Conservation (phyloP, 2,329 filamentous ascomycete species). For the Trichoderma afroharzianum region DNA sequence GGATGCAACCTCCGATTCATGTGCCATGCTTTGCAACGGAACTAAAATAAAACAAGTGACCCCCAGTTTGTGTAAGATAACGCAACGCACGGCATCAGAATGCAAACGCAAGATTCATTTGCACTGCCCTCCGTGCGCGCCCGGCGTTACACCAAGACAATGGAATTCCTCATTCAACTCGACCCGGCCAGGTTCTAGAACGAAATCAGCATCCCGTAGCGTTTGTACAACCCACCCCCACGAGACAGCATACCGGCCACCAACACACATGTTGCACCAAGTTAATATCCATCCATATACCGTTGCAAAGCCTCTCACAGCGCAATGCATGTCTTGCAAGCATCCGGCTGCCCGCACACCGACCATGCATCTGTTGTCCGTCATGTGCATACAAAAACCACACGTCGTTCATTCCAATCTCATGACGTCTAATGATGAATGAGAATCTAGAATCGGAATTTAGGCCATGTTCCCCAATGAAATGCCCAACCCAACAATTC, state of each 20-base stretch:
- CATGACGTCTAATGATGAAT: neutral
- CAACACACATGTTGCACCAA: neutral
- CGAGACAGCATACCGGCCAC: neutral
- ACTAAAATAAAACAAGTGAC: neutral
- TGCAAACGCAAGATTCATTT: neutral
- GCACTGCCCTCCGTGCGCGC: neutral
- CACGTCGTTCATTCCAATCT: neutral
- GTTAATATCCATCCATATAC: neutral
- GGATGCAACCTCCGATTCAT: neutral
- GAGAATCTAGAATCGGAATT: neutral
- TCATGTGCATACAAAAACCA: neutral
- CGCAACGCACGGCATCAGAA: neutral
- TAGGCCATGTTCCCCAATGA: neutral
- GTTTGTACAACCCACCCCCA: neutral
- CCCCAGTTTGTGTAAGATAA: neutral
- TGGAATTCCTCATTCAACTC: neutral
- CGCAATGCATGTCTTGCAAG: neutral
- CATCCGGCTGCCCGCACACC: neutral
- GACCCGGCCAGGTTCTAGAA: neutral
- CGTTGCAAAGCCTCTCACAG: neutral
- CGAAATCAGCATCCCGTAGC: neutral
- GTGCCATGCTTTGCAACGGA: neutral
- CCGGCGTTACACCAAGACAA: neutral
- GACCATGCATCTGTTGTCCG: neutral
- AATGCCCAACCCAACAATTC: neutral